A percentile compares a stretch with the other conserved stretches of the same genome.
Conservation (phyloP, 73 alveolate species). For the Paraurostyla sp. region DNA sequence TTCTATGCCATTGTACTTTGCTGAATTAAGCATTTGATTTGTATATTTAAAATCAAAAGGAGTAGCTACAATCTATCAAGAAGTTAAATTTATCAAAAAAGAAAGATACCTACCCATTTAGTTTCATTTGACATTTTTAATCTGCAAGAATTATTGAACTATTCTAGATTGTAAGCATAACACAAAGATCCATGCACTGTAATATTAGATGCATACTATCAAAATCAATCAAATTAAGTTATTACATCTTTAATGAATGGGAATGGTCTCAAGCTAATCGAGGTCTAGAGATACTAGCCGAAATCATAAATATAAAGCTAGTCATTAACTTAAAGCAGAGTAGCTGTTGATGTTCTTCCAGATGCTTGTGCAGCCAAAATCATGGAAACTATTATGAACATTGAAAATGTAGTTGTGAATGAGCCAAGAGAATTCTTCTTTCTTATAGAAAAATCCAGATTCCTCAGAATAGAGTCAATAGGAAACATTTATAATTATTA, state of each 20-base stretch:
- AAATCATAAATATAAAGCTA: conserved; percentile 1
- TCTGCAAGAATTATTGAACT: background rate
- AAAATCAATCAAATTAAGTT: background rate
- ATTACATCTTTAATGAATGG: conserved; percentile 32
- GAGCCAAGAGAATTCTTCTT: background rate
- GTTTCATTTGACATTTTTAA: background rate
- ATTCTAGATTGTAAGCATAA: conserved; percentile 25
- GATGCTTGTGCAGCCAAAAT: no score
- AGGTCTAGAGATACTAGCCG: background rate
- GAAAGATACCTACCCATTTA: conserved; percentile 14
- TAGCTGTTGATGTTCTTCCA: conserved; percentile 37
- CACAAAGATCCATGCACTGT: conserved; percentile 36
- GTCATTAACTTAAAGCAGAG: conserved; percentile 13
- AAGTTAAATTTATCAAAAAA: background rate
- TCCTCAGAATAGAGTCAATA: background rate
- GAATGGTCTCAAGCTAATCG: conserved; percentile 21
- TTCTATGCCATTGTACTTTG: background rate
- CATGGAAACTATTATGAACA: background rate
- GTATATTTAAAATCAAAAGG: conserved; percentile 35
- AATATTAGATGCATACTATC: conserved; percentile 40
- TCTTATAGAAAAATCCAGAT: background rate
- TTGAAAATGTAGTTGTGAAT: no score
- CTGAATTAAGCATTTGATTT: background rate
- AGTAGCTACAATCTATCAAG: conserved; percentile 36
- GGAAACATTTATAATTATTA: background rate